Evolutionary conservation across 2,329 filamentous ascomycete species (phyloP).

Genomic region (Fusarium nodosum): DNA sequence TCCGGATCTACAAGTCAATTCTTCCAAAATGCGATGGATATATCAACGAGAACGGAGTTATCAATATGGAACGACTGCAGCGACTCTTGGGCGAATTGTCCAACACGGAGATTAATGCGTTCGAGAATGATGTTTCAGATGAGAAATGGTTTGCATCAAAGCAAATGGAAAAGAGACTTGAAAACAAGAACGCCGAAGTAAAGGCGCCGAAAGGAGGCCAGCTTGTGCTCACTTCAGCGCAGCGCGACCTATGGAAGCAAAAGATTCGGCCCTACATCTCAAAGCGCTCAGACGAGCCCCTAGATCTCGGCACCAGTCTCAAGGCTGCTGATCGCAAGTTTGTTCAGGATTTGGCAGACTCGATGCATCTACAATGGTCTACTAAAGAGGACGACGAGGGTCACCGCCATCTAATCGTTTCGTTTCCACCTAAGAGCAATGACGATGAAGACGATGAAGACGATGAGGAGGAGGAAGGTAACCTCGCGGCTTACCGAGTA

Average conservation of each 20-base stretch:
- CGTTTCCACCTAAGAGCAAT: slow-evolving; percentile 60
- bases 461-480: slow-evolving; percentile 80
- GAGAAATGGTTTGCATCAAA: slow-evolving; percentile 94
- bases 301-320: slow-evolving; percentile 80
- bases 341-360: slow-evolving; percentile 84
- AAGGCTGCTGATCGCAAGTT: slow-evolving; percentile 93
- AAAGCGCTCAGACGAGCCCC: slow-evolving; percentile 71
- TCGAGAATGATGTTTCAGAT: slow-evolving; percentile 90
- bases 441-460: slow-evolving; percentile 64
- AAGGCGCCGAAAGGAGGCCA: slow-evolving; percentile 69
- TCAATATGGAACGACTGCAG: slow-evolving; percentile 85
- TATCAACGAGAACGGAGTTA: slow-evolving; percentile 94
- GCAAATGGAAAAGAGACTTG: slow-evolving; percentile 74
- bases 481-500: slow-evolving; percentile 85
- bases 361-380: slow-evolving; percentile 69
- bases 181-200: slow-evolving; percentile 69
- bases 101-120: slow-evolving; percentile 91
- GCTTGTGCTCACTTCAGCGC: slow-evolving; percentile 80
- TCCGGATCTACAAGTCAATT: slow-evolving; percentile 92
- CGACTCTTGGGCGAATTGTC: slow-evolving; percentile 85
- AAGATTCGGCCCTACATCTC: slow-evolving; percentile 86
- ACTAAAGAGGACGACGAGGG: slow-evolving; percentile 70
- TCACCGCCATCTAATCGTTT: slow-evolving; percentile 65
- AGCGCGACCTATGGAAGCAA: slow-evolving; percentile 85
- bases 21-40: slow-evolving; percentile 91